These are phyloP conservation scores for Paecilomyces dactylethromorphus DNA, from an alignment of 2,329 filamentous ascomycete genomes.

Conservation along the genomic window DNA sequence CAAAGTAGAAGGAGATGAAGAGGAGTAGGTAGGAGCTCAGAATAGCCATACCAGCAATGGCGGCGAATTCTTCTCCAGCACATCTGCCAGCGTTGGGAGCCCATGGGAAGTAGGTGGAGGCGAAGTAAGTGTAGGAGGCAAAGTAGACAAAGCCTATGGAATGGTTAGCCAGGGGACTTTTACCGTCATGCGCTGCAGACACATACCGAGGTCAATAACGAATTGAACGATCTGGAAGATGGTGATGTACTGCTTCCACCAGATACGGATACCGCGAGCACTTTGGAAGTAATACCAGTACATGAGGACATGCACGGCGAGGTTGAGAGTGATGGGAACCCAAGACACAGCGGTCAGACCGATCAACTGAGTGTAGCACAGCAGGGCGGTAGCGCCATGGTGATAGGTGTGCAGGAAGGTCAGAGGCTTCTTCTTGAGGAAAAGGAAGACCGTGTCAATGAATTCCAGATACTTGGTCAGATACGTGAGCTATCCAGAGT, in stretches of 20 bases:
- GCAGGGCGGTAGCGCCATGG: slow-evolving; percentile 90
- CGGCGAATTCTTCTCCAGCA: slow-evolving; percentile 94
- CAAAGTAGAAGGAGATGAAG: slow-evolving; percentile 98
- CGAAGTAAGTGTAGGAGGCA: slow-evolving; percentile 98
- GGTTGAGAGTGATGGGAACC: slow-evolving; percentile 88
- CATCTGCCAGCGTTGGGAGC: slow-evolving; percentile 80
- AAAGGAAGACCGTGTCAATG: slow-evolving; percentile 90
- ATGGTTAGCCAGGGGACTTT: slow-evolving; percentile 13
- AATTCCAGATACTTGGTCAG: slow-evolving; percentile 96
- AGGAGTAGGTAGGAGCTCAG: slow-evolving; percentile 92
- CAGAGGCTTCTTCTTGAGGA: slow-evolving; percentile 98
- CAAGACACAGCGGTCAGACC: slow-evolving; percentile 90
- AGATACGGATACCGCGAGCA: slow-evolving; percentile 87
- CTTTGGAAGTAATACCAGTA: slow-evolving; percentile 99
- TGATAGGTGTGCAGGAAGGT: slow-evolving; percentile 99
- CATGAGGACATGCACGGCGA: slow-evolving; percentile 95
- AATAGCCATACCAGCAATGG: slow-evolving; percentile 84
- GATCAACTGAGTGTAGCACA: slow-evolving; percentile 96
- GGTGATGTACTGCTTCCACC: slow-evolving; percentile 99
- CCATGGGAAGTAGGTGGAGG: slow-evolving; percentile 78
- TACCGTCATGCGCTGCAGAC: not conserved
- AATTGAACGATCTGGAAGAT: slow-evolving; percentile 96
- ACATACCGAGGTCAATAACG: slow-evolving; percentile 87
- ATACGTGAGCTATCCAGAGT: slow-evolving; percentile 75
- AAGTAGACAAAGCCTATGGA: slow-evolving; percentile 91